Evolutionary conservation across 148 eudicot genomes (phyloP).

Genomic region (Talinum fruticosum): DNA sequence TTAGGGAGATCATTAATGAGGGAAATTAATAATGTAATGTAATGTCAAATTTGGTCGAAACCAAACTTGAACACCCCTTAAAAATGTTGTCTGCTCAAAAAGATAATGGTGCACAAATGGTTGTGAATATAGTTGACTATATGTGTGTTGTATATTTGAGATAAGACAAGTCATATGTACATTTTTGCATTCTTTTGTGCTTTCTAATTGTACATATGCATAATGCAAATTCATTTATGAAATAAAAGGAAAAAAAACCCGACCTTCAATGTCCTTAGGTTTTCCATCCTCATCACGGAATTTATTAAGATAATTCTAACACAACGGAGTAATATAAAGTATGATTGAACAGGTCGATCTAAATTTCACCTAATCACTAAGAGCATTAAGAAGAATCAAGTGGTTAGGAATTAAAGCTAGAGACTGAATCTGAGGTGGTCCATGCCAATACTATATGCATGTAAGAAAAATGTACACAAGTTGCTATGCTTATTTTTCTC

Average conservation of each 20-base stretch:
- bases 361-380: neutral
- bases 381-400: neutral
- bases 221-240: neutral
- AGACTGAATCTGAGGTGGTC: conserved; percentile 16
- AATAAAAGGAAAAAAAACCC: neutral
- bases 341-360: neutral
- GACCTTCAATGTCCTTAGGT: neutral
- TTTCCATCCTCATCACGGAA: too few relatives aligned
- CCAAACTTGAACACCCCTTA: neutral
- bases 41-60: neutral
- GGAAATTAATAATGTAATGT: neutral
- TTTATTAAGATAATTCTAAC: too few relatives aligned
- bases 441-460: conserved; percentile 5
- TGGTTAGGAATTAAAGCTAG: neutral
- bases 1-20: neutral
- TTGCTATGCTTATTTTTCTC: neutral
- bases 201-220: neutral
- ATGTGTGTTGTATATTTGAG: conserved; percentile 22
- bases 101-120: conserved; percentile 22
- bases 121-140: neutral
- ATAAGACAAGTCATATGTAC: conserved; percentile 29
- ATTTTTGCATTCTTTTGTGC: conserved; percentile 4
- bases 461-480: neutral
- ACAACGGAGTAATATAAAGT: too few relatives aligned
- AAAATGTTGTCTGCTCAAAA: neutral